A percentile compares a stretch with the other conserved stretches of the same genome.
These are phyloP conservation scores for Coniochaeta hoffmannii DNA, from an alignment of 2,329 filamentous ascomycete species.

Conservation along the genomic window DNA sequence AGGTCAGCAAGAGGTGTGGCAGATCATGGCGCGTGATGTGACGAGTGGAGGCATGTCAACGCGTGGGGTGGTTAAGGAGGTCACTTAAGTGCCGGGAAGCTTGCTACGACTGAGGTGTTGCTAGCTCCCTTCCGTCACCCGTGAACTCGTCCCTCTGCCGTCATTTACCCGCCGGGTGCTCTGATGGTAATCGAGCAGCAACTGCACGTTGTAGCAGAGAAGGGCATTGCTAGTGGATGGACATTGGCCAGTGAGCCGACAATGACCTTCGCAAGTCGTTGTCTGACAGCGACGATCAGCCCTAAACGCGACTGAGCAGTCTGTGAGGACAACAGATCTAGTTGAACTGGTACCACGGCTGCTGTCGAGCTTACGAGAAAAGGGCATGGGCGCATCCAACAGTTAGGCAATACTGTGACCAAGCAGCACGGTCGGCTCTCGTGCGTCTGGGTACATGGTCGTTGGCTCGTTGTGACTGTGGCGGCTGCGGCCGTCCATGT, in stretches of 20 bases:
- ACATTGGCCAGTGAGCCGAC: background rate
- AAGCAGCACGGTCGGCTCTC: no score
- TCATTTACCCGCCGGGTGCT: conserved; percentile 10
- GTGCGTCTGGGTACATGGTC: no score
- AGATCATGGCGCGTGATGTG: background rate
- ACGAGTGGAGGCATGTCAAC: background rate
- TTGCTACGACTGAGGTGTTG: background rate
- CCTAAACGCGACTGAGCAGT: background rate
- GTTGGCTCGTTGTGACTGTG: no score
- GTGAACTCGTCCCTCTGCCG: background rate
- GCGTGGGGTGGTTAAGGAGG: background rate
- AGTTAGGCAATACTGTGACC: background rate
- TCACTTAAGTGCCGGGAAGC: background rate
- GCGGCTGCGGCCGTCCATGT: background rate
- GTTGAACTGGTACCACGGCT: background rate
- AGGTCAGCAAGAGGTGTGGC: background rate
- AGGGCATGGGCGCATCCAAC: background rate
- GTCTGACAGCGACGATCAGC: background rate
- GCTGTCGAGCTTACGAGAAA: background rate
- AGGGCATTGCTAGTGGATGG: no score
- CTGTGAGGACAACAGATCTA: background rate
- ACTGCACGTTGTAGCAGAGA: background rate
- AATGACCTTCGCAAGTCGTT: background rate
- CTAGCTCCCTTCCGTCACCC: background rate
- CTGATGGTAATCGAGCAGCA: background rate